Percentiles rank a stretch among this genome's conserved stretches.
Evolutionary conservation across 2,329 filamentous ascomycete genomes (phyloP).

Genomic region (Orbilia quercus): DNA sequence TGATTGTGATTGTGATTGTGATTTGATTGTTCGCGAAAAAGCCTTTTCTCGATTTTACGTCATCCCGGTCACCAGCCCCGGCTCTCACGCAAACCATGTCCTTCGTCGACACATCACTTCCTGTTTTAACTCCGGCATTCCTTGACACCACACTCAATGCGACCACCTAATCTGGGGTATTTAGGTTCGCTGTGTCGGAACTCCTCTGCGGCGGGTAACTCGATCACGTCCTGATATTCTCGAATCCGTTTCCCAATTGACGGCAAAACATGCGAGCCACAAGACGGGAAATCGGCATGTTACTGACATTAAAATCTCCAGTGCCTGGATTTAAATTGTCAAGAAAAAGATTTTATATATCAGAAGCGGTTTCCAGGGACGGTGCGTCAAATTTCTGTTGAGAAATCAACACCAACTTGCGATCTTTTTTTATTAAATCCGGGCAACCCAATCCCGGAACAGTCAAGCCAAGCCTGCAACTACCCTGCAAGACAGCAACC

Average conservation of each 20-base stretch:
- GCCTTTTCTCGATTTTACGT: constrained; percentile 23
- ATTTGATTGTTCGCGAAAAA: background rate
- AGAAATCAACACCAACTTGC: constrained; percentile 9
- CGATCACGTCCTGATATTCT: background rate
- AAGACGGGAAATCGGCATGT: constrained; percentile 1
- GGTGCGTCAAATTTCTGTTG: background rate
- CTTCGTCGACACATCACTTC: constrained; percentile 31
- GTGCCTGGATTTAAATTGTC: background rate
- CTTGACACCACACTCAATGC: constrained; percentile 10
- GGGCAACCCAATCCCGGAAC: constrained; percentile 28
- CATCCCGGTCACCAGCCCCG: constrained; percentile 36
- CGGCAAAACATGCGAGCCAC: constrained; percentile 6
- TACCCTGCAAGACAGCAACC: constrained; percentile 21
- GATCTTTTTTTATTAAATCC: constrained; percentile 29
- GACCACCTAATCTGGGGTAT: background rate
- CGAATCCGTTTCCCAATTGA: constrained; percentile 11
- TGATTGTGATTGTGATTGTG: too few species aligned
- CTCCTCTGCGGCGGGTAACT: constrained; percentile 19
- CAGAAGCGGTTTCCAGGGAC: background rate
- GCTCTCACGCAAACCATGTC: constrained; percentile 1
- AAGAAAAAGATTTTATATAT: background rate
- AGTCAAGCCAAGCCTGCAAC: constrained; percentile 47
- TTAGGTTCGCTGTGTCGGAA: constrained; percentile 33
- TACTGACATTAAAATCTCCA: background rate
- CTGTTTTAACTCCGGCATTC: constrained; percentile 20